Conservation (phyloP, 768 basidiomycete genomes). For the Podaxis sp. region DNA sequence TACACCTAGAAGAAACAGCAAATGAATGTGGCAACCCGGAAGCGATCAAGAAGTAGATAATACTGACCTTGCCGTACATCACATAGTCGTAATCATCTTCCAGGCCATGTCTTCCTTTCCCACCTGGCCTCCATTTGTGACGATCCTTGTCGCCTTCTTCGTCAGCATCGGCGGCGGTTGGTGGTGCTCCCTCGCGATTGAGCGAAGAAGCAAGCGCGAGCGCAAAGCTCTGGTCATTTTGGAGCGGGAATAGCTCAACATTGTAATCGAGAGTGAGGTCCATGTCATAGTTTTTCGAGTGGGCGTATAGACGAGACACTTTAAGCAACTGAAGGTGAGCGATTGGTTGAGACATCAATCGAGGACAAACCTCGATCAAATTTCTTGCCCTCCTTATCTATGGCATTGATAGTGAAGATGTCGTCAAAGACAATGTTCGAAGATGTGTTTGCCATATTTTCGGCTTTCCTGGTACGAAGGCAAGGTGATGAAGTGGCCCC, state of each 20-base stretch:
- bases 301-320: constrained; percentile 91
- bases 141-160: constrained; percentile 68
- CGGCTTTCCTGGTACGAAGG: constrained; percentile 7
- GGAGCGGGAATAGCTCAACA: constrained; percentile 80
- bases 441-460: constrained; percentile 48
- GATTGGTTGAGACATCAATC: constrained; percentile 1
- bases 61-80: constrained; percentile 92
- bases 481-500: constrained; percentile 2
- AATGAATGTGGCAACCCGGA: not conserved
- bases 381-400: constrained; percentile 93
- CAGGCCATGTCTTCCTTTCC: constrained; percentile 72
- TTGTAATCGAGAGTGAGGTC: constrained; percentile 92
- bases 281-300: constrained; percentile 91
- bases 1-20: constrained; percentile 63
- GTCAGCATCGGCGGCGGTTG: constrained; percentile 44
- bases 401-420: constrained; percentile 79
- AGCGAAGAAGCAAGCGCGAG: constrained; percentile 84
- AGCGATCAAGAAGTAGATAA: not conserved
- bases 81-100: constrained; percentile 99
- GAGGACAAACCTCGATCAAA: constrained; percentile 84
- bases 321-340: constrained; percentile 7
- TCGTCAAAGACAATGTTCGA: constrained; percentile 91
- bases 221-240: constrained; percentile 66
- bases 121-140: constrained; percentile 82
- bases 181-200: constrained; percentile 46